phyloP scores from a whole-genome alignment of 371 early-diverging fungal genomes.

The Mortierella sp. region DNA sequence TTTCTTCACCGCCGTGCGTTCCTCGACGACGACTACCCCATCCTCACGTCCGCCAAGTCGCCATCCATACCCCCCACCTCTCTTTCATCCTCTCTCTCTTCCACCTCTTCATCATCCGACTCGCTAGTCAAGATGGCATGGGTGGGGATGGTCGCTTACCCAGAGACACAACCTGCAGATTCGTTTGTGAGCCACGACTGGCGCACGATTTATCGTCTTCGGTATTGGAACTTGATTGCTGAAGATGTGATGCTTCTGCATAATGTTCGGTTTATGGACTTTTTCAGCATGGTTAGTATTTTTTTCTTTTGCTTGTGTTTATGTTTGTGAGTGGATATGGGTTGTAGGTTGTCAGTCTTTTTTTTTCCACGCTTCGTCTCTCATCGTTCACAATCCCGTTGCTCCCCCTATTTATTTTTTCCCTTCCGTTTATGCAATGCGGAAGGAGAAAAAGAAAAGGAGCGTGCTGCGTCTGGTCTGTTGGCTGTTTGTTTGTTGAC shows the following conservation, averaged over 20 bases:
- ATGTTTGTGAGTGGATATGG: too few species aligned
- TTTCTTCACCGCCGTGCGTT: not conserved
- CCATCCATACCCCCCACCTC: not conserved
- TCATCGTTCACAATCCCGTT: not conserved
- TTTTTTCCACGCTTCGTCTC: not conserved
- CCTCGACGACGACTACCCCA: constrained; percentile 1
- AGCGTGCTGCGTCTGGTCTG: too few species aligned
- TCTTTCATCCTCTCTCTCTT: not conserved
- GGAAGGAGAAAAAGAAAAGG: too few species aligned
- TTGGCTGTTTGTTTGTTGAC: not conserved
- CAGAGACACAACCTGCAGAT: constrained; percentile 31
- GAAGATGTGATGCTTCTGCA: constrained; percentile 54
- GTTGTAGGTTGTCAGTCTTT: not conserved
- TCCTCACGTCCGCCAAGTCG: not conserved
- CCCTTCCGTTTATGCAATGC: not conserved
- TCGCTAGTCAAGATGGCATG: constrained; percentile 25
- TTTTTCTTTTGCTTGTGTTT: too few species aligned
- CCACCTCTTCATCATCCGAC: not conserved
- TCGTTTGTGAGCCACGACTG: constrained; percentile 32
- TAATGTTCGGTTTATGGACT: constrained; percentile 47
- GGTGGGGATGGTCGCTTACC: constrained; percentile 46
- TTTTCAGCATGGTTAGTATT: constrained; percentile 46
- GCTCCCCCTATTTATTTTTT: not conserved
- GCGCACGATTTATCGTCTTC: constrained; percentile 50
- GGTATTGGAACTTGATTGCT: constrained; percentile 53